These are phyloP conservation scores for Claviceps cyperi DNA, from an alignment of 2,329 filamentous ascomycete genomes.

Conservation along the genomic window DNA sequence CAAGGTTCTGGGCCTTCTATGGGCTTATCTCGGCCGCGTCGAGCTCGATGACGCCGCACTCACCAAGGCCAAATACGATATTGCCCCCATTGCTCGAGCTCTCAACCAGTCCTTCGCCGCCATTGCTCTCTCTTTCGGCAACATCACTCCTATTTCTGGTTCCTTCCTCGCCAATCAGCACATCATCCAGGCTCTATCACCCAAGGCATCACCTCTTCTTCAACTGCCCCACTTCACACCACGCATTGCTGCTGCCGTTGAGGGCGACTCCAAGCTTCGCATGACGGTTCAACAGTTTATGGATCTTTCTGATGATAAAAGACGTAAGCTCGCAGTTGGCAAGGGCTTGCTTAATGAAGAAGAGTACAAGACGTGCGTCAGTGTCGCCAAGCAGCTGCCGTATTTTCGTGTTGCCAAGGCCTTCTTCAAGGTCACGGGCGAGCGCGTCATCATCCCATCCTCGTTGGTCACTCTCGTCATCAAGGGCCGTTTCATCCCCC, in stretches of 20 bases:
- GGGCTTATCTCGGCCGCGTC: slow-evolving; percentile 85
- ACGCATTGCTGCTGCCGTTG: slow-evolving; percentile 48
- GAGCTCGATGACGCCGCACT: slow-evolving; percentile 67
- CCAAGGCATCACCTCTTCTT: slow-evolving; percentile 71
- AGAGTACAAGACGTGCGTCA: slow-evolving; percentile 63
- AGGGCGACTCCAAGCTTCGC: slow-evolving; percentile 62
- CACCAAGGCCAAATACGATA: slow-evolving; percentile 76
- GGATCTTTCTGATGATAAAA: slow-evolving; percentile 60
- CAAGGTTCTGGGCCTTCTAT: slow-evolving; percentile 79
- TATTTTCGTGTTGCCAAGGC: slow-evolving; percentile 74
- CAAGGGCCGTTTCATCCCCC: slow-evolving; percentile 86
- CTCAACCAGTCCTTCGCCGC: slow-evolving; percentile 78
- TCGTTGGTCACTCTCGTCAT: slow-evolving; percentile 89
- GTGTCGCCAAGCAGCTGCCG: slow-evolving; percentile 72
- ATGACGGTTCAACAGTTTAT: slow-evolving; percentile 78
- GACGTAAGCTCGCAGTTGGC: slow-evolving; percentile 57
- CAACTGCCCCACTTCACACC: slow-evolving; percentile 81
- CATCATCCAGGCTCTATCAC: slow-evolving; percentile 77
- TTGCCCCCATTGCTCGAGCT: slow-evolving; percentile 71
- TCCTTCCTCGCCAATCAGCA: slow-evolving; percentile 74
- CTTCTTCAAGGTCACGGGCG: slow-evolving; percentile 97
- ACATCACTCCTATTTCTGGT: slow-evolving; percentile 65
- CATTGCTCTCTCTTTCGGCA: slow-evolving; percentile 77
- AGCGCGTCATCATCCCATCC: slow-evolving; percentile 80
- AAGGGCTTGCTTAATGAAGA: slow-evolving; percentile 55